A percentile compares a stretch with the other conserved stretches of the same genome.
Evolutionary conservation across 371 early-diverging fungal species (phyloP).

Genomic region (Synchytrium microbalum): DNA sequence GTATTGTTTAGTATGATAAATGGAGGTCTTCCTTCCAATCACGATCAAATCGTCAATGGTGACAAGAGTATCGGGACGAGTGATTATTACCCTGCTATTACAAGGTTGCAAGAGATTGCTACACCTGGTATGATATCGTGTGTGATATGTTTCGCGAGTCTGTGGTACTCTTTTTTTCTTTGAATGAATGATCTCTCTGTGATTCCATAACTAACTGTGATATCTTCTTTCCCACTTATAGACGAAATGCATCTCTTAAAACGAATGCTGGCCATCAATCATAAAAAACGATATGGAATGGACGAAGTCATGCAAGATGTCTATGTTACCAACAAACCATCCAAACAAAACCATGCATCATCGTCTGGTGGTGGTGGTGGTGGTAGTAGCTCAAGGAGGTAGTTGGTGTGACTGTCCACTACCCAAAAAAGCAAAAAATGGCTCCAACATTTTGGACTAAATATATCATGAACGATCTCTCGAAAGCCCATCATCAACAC

Average conservation of each 20-base stretch:
- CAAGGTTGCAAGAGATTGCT: not conserved
- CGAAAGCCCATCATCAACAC: too few relatives aligned
- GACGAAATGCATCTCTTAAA: not conserved
- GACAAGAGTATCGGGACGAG: not conserved
- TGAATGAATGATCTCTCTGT: too few relatives aligned
- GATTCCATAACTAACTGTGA: not conserved
- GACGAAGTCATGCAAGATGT: constrained; percentile 1
- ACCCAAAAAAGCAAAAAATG: too few relatives aligned
- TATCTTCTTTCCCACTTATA: not conserved
- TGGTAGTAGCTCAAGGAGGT: too few relatives aligned
- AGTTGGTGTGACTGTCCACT: too few relatives aligned
- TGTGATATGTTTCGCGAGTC: not conserved
- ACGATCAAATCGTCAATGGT: not conserved
- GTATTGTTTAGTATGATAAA: not conserved
- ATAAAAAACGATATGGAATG: not conserved
- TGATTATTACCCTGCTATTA: not conserved
- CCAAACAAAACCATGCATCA: too few relatives aligned
- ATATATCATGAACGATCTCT: too few relatives aligned
- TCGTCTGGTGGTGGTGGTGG: too few relatives aligned
- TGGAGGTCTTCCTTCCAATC: not conserved
- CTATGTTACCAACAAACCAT: not conserved
- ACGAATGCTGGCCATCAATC: not conserved
- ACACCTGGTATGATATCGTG: not conserved
- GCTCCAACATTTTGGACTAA: too few relatives aligned
- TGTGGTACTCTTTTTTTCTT: too few relatives aligned